A percentile compares a stretch with the other conserved stretches of the same genome.
These are phyloP conservation scores for Podospora conica DNA, from an alignment of 495 filamentous ascomycete genomes.

Conservation along the genomic window DNA sequence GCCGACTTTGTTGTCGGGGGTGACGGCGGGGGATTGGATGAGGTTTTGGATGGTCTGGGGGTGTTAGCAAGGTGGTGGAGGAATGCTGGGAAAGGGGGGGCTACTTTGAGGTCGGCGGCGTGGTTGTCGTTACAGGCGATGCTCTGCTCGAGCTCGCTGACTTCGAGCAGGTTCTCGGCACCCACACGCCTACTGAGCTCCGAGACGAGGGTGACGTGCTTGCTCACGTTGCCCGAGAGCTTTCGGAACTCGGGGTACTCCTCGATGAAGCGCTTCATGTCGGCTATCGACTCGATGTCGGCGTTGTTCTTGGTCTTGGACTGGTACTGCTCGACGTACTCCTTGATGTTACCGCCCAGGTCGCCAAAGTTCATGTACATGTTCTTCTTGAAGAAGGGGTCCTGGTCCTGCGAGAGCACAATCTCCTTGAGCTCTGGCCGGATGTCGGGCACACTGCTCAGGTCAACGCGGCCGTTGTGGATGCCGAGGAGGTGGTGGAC, in stretches of 20 bases:
- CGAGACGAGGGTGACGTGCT: slow-evolving; percentile 92
- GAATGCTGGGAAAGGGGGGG: slow-evolving; percentile 7
- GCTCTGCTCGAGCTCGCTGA: slow-evolving; percentile 94
- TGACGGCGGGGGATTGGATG: slow-evolving; percentile 68
- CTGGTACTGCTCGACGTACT: slow-evolving; percentile 97
- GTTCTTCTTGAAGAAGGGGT: slow-evolving; percentile 99
- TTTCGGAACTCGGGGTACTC: slow-evolving; percentile 97
- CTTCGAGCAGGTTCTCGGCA: slow-evolving; percentile 78
- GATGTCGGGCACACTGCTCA: slow-evolving; percentile 81
- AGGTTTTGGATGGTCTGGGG: slow-evolving; percentile 73
- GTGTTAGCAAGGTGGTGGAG: not conserved
- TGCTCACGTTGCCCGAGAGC: slow-evolving; percentile 95
- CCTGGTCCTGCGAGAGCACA: slow-evolving; percentile 92
- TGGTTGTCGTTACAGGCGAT: slow-evolving; percentile 96
- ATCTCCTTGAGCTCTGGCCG: slow-evolving; percentile 91
- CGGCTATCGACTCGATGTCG: slow-evolving; percentile 91
- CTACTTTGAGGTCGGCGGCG: slow-evolving; percentile 73
- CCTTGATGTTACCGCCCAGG: slow-evolving; percentile 94
- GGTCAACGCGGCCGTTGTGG: slow-evolving; percentile 81
- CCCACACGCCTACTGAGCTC: slow-evolving; percentile 85
- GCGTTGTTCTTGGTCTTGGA: slow-evolving; percentile 86
- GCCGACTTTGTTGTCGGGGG: slow-evolving; percentile 72
- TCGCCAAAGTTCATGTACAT: slow-evolving; percentile 99
- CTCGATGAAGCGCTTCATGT: slow-evolving; percentile 99
- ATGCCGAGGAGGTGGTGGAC: slow-evolving; percentile 95